Evolutionary conservation across 1,139 yeast genomes (phyloP).

Genomic region (Geotrichum klebahnii): DNA sequence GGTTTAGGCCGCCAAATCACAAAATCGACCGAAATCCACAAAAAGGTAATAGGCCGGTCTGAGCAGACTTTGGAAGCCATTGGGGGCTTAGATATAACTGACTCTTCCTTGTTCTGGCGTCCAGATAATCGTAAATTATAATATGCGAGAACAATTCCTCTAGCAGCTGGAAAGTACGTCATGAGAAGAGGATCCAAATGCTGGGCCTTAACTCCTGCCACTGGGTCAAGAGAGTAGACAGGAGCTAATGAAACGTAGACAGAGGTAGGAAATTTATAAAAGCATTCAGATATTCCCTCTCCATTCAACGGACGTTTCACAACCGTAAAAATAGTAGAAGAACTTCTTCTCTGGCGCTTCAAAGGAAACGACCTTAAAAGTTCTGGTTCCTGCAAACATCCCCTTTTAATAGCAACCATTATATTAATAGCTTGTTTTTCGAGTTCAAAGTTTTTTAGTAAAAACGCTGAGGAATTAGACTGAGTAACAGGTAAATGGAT

Average conservation of each 20-base stretch:
- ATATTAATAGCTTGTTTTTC: not conserved
- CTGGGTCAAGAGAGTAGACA: constrained; percentile 58
- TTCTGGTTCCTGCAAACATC: constrained; percentile 12
- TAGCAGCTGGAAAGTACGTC: constrained; percentile 68
- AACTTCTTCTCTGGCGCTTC: constrained; percentile 13
- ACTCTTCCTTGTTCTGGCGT: constrained; percentile 32
- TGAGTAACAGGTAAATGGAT: too few species aligned
- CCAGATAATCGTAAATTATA: constrained; percentile 52
- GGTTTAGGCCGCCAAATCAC: constrained; percentile 83
- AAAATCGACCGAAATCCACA: constrained; percentile 83
- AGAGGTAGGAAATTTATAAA: constrained; percentile 57
- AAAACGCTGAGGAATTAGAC: too few species aligned
- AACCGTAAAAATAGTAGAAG: not conserved
- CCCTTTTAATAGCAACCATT: not conserved
- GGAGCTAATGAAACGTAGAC: constrained; percentile 88
- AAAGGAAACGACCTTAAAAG: constrained; percentile 18
- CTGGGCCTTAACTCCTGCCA: constrained; percentile 75
- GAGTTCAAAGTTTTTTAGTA: too few species aligned
- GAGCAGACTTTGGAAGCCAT: constrained; percentile 64
- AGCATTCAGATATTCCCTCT: constrained; percentile 52
- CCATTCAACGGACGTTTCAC: constrained; percentile 34
- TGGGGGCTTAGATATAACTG: constrained; percentile 16
- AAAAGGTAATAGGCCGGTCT: constrained; percentile 81
- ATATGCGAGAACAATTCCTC: constrained; percentile 82
- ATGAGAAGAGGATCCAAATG: constrained; percentile 86